phyloP scores from a whole-genome alignment of 352 stramenopile species.

The Pseudoperonospora humuli region DNA sequence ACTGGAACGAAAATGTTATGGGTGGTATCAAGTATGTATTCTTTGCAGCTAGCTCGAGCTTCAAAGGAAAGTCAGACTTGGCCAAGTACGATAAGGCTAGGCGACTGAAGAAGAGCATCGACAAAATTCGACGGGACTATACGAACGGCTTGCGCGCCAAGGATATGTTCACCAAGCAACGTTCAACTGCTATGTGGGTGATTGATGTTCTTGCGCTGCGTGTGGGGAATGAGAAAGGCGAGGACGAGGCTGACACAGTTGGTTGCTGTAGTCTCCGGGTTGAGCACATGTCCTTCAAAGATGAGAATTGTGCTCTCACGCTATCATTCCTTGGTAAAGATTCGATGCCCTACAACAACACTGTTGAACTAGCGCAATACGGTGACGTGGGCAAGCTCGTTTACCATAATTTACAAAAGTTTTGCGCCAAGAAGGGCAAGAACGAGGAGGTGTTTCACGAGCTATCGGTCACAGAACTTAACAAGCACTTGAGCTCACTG shows the following conservation, averaged over 20 bases:
- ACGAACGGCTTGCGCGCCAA: slow-evolving; percentile 83
- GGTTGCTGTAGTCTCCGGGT: slow-evolving; percentile 98
- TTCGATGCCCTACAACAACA: slow-evolving; percentile 99
- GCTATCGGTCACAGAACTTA: slow-evolving; percentile 93
- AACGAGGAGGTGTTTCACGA: slow-evolving; percentile 98
- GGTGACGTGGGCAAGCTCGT: slow-evolving; percentile 86
- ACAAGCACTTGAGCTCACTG: slow-evolving; percentile 96
- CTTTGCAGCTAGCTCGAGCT: slow-evolving; percentile 94
- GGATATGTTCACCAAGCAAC: slow-evolving; percentile 88
- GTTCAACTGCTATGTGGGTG: slow-evolving; percentile 99
- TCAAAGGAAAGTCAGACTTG: slow-evolving; percentile 99
- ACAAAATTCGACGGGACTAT: slow-evolving; percentile 91
- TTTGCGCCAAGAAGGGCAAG: slow-evolving; percentile 94
- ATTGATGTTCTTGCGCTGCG: slow-evolving; percentile 99
- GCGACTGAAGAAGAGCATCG: slow-evolving; percentile 96
- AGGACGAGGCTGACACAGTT: slow-evolving; percentile 98
- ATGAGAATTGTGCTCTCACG: slow-evolving; percentile 91
- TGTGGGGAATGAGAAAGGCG: slow-evolving; percentile 99
- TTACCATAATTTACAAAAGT: slow-evolving; percentile 94
- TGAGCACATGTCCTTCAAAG: slow-evolving; percentile 96
- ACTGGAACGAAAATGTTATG: slow-evolving; percentile 99
- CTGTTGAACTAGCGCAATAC: slow-evolving; percentile 92
- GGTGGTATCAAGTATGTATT: slow-evolving; percentile 98
- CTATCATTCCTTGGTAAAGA: slow-evolving; percentile 99
- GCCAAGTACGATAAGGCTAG: slow-evolving; percentile 99